These are phyloP conservation scores for Trichoderma sp. DNA, from an alignment of 2,329 filamentous ascomycete species.

Conservation along the genomic window DNA sequence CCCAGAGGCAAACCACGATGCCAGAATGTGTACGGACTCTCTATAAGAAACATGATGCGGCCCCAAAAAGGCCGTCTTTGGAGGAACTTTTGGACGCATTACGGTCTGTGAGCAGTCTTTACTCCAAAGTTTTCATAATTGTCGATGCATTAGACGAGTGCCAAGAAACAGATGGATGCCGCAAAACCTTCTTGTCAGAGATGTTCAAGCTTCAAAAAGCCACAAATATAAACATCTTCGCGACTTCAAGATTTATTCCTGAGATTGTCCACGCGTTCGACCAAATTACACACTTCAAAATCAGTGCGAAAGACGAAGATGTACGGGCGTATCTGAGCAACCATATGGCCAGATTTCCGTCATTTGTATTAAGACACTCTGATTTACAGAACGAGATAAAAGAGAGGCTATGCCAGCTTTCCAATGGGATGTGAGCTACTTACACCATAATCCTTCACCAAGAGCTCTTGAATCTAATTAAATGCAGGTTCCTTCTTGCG, in stretches of 20 bases:
- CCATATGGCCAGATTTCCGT: not conserved
- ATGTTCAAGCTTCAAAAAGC: conserved; percentile 3
- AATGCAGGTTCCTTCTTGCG: conserved; percentile 11
- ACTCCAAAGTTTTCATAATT: conserved; percentile 6
- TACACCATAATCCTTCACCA: too few species aligned
- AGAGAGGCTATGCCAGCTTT: not conserved
- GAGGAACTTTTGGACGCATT: not conserved
- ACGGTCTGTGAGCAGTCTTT: not conserved
- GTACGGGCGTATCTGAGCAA: not conserved
- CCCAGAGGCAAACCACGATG: not conserved
- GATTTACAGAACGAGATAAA: not conserved
- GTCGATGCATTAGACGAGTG: conserved; percentile 27
- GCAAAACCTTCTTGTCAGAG: not conserved
- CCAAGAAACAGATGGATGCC: not conserved
- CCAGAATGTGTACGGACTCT: not conserved
- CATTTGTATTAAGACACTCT: not conserved
- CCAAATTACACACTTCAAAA: not conserved
- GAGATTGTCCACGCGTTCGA: not conserved
- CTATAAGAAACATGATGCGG: not conserved
- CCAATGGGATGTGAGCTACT: conserved; percentile 7
- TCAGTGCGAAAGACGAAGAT: conserved; percentile 19
- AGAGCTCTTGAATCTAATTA: not conserved
- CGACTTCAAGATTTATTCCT: conserved; percentile 31
- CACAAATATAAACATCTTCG: not conserved
- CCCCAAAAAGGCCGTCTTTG: not conserved